Evolutionary conservation across 2,329 filamentous ascomycete genomes (phyloP).

Genomic region (Exophiala mesophila): DNA sequence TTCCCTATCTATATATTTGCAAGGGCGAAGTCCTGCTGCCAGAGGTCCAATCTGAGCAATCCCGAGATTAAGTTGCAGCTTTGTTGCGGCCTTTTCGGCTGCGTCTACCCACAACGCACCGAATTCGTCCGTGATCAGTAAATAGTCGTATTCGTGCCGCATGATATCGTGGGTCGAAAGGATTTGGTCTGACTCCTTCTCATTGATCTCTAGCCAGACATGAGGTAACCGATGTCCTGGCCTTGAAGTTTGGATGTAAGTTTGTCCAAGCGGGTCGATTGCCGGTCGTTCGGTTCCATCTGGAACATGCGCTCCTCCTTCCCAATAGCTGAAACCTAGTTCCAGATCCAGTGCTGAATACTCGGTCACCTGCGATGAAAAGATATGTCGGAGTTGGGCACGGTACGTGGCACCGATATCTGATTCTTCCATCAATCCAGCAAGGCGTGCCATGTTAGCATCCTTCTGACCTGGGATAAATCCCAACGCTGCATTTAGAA

Average conservation of each 20-base stretch:
- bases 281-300: conserved; percentile 20
- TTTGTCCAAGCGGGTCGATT: conserved; percentile 18
- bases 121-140: conserved; percentile 3
- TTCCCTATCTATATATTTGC: conserved; percentile 1
- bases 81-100: neutral
- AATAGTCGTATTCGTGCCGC: neutral
- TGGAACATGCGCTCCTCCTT: conserved; percentile 14
- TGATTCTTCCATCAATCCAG: conserved; percentile 13
- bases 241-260: conserved; percentile 25
- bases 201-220: conserved; percentile 23
- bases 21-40: conserved; percentile 1
- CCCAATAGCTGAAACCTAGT: conserved; percentile 27
- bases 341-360: conserved; percentile 25
- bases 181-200: no score
- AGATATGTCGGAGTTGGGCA: conserved; percentile 3
- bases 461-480: conserved; percentile 17
- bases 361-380: conserved; percentile 21
- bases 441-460: conserved; percentile 9
- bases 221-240: conserved; percentile 29
- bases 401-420: neutral
- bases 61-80: neutral
- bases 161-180: conserved; percentile 27
- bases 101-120: conserved; percentile 1
- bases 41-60: conserved; percentile 4
- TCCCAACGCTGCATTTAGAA: conserved; percentile 21